Evolutionary conservation across 306 rosid genomes (phyloP).

Genomic region (Sphenostylis stenocarpa): DNA sequence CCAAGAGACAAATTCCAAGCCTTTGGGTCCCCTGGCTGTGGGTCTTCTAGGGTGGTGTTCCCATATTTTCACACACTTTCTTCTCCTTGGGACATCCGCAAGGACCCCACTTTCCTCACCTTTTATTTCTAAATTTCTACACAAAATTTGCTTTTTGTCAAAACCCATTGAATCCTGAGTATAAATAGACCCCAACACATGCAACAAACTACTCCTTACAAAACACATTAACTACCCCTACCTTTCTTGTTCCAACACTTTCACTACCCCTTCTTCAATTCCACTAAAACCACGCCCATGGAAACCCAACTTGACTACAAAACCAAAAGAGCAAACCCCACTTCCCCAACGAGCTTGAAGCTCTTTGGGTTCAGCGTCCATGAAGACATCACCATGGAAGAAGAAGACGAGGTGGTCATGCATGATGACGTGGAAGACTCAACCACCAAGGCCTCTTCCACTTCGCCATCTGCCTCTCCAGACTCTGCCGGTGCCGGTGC

Average conservation of each 20-base stretch:
- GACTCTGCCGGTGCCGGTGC: constrained; percentile 47
- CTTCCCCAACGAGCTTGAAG: constrained; percentile 61
- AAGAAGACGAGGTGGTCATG: not conserved
- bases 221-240: constrained; percentile 26
- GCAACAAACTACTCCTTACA: constrained; percentile 51
- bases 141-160: constrained; percentile 23
- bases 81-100: constrained; percentile 53
- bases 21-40: constrained; percentile 50
- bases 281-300: constrained; percentile 21
- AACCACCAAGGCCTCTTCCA: constrained; percentile 42
- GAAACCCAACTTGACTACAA: constrained; percentile 55
- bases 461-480: constrained; percentile 63
- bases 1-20: constrained; percentile 48
- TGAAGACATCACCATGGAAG: constrained; percentile 45
- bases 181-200: constrained; percentile 72
- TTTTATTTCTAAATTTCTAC: constrained; percentile 2
- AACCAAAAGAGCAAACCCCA: constrained; percentile 40
- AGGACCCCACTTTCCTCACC: constrained; percentile 15
- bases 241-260: constrained; percentile 37
- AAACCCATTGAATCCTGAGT: constrained; percentile 34
- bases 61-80: constrained; percentile 65
- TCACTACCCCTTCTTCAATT: constrained; percentile 18
- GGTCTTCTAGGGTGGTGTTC: constrained; percentile 62
- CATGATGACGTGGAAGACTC: constrained; percentile 54
- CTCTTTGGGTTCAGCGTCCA: constrained; percentile 84